Percentiles rank a stretch among this genome's conserved stretches.
Conservation (phyloP, 805 yeast species). For the Lipomyces kockii region DNA sequence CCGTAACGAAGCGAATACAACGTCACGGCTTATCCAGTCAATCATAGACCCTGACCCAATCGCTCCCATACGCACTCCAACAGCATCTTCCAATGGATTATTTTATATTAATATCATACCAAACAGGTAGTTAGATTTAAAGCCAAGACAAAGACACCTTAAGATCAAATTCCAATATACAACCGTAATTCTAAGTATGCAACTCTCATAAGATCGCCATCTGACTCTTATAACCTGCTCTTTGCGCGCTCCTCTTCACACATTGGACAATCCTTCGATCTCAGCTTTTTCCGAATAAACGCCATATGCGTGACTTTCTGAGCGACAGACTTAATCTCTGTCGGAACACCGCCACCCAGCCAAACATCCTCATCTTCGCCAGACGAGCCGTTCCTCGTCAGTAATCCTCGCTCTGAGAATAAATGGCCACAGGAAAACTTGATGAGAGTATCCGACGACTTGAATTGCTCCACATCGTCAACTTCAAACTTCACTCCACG, state of each 20-base stretch:
- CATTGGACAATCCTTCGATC: conserved; percentile 22
- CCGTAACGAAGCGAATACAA: no score
- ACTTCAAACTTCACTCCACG: conserved; percentile 33
- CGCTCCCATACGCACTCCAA: not conserved
- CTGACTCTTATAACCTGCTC: not conserved
- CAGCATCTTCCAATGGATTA: no score
- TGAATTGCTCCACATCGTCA: conserved; percentile 25
- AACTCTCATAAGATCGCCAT: not conserved
- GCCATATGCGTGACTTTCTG: conserved; percentile 35
- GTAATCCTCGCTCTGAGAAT: conserved; percentile 24
- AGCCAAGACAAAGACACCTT: not conserved
- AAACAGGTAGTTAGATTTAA: not conserved
- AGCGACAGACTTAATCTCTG: conserved; percentile 25
- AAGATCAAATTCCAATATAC: not conserved
- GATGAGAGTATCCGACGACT: conserved; percentile 21
- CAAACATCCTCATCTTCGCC: conserved; percentile 23
- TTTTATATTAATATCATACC: no score
- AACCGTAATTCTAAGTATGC: not conserved
- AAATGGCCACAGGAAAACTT: conserved; percentile 33
- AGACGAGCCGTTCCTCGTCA: conserved; percentile 10
- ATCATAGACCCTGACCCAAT: not conserved
- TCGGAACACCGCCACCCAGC: conserved; percentile 18
- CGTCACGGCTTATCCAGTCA: no score
- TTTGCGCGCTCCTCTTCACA: conserved; percentile 20
- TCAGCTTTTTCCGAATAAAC: conserved; percentile 27